Conservation (phyloP, 1,284 basidiomycete species). For the Microbotryum scabiosae region DNA sequence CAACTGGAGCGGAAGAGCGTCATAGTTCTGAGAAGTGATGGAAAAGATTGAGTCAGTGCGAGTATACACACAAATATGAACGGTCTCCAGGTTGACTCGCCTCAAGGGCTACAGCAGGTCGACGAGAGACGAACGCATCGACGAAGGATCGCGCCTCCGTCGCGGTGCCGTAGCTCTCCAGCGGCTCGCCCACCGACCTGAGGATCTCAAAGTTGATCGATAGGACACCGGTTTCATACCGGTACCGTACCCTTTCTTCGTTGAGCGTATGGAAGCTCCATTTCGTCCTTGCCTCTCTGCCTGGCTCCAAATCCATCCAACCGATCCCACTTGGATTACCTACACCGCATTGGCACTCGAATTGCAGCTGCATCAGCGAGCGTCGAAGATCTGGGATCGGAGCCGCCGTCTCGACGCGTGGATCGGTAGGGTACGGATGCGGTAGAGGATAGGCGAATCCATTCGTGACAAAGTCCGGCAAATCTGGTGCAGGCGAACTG, state of each 20-base stretch:
- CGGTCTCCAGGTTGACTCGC: conserved; percentile 14
- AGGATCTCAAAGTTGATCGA: no score
- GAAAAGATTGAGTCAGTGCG: no score
- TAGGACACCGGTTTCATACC: no score
- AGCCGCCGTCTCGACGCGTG: conserved; percentile 41
- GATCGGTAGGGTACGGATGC: conserved; percentile 40
- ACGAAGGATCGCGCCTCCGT: conserved; percentile 28
- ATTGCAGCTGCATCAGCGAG: conserved; percentile 53
- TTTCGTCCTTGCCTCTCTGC: conserved; percentile 1
- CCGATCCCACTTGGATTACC: conserved; percentile 1
- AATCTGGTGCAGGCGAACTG: conserved; percentile 36
- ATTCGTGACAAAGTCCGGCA: conserved; percentile 6
- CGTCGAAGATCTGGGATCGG: conserved; percentile 52
- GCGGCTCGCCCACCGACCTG: no score
- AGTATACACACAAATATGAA: no score
- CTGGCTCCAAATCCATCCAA: not conserved
- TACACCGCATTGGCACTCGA: conserved; percentile 40
- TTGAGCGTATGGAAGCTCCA: conserved; percentile 4
- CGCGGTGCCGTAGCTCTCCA: not conserved
- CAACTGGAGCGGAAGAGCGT: no score
- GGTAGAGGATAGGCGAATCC: conserved; percentile 29
- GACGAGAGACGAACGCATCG: conserved; percentile 29
- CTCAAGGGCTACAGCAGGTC: conserved; percentile 16
- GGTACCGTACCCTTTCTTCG: no score
- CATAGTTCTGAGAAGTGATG: no score